These are phyloP conservation scores for Camellia lanceoleosa DNA, from an alignment of 148 eudicot genomes.

Conservation along the genomic window DNA sequence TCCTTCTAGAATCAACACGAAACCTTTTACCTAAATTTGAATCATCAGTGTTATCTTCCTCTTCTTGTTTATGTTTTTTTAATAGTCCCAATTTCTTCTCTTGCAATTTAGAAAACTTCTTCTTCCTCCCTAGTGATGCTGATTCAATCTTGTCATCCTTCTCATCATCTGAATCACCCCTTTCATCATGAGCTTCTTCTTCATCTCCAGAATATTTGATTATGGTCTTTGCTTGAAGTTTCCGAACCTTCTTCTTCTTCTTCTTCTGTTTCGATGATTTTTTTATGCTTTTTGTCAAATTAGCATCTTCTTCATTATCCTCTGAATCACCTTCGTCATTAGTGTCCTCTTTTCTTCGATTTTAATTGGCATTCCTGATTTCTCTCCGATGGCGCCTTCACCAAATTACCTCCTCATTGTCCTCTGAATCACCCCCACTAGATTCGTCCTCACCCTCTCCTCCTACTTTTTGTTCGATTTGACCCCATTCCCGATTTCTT, in stretches of 20 bases:
- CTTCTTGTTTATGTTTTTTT: neutral
- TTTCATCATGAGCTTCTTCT: neutral
- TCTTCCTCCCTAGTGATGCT: constrained; percentile 4
- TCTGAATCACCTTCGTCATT: neutral
- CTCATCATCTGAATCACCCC: neutral
- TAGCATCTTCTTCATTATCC: neutral
- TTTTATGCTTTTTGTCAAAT: neutral
- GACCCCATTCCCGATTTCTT: neutral
- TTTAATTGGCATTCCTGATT: constrained; percentile 3
- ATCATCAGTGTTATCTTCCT: neutral
- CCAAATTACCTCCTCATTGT: neutral
- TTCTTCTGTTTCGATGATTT: neutral
- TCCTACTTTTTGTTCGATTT: neutral
- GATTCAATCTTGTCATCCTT: neutral
- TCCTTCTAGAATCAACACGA: neutral
- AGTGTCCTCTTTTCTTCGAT: neutral
- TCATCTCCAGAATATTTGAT: neutral
- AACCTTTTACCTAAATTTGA: neutral
- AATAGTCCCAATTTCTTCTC: neutral
- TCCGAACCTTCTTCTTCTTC: neutral
- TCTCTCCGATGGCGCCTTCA: neutral
- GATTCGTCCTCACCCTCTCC: neutral
- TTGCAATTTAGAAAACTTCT: neutral
- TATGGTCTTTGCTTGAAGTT: neutral
- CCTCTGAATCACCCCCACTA: neutral